Evolutionary conservation across 176 grass and related monocot species (phyloP).

Genomic region (Bonia amplexicaulis): DNA sequence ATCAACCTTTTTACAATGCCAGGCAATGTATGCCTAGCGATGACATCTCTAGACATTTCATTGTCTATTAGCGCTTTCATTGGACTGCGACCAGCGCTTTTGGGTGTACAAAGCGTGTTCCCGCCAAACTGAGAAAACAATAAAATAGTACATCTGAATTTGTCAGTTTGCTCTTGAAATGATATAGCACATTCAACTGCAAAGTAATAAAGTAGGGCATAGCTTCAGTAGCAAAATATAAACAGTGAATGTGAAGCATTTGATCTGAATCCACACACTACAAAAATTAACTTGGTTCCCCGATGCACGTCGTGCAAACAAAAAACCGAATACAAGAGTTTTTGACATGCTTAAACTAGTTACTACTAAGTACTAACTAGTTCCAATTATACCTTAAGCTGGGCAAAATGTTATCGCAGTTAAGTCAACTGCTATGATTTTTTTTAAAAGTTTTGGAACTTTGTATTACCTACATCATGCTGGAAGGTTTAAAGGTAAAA

Average conservation of each 20-base stretch:
- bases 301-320: not conserved
- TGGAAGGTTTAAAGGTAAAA: not conserved
- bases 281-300: not conserved
- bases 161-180: not conserved
- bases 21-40: slow-evolving; percentile 40
- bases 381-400: not conserved
- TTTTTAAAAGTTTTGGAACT: not conserved
- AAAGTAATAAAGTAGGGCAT: not conserved
- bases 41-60: slow-evolving; percentile 39
- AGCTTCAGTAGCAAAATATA: not conserved
- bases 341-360: not conserved
- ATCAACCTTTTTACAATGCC: slow-evolving; percentile 63
- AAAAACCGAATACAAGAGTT: not conserved
- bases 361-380: not conserved
- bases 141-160: not conserved
- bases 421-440: not conserved
- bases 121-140: slow-evolving; percentile 37
- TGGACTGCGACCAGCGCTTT: slow-evolving; percentile 27
- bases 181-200: not conserved
- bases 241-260: not conserved
- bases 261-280: not conserved
- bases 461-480: not conserved
- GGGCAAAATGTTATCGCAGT: not conserved
- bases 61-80: slow-evolving; percentile 60
- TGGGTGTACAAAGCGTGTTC: slow-evolving; percentile 36